Evolutionary conservation across 495 filamentous ascomycete genomes (phyloP).

Genomic region (Podospora didyma): DNA sequence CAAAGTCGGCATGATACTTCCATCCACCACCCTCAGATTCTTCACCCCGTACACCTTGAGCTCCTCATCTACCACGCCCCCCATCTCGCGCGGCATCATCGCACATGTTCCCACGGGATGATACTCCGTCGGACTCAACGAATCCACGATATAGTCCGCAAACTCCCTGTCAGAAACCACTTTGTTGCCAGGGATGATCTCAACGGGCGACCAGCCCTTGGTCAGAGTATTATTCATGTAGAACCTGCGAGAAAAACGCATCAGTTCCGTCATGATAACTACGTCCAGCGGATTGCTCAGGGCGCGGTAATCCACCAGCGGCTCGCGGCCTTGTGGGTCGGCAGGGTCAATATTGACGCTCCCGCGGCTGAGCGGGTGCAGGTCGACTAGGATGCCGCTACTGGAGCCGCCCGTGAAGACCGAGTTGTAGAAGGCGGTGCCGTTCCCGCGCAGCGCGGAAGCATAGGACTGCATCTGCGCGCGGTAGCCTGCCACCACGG

Average conservation of each 20-base stretch:
- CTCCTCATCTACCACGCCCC: conserved; percentile 47
- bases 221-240: conserved; percentile 33
- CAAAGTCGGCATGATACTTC: conserved; percentile 36
- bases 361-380: conserved; percentile 44
- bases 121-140: conserved; percentile 36
- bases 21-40: conserved; percentile 40
- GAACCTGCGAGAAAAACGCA: conserved; percentile 36
- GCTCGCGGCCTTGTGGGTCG: conserved; percentile 32
- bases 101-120: conserved; percentile 39
- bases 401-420: conserved; percentile 30
- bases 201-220: conserved; percentile 18
- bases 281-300: conserved; percentile 47
- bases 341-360: conserved; percentile 41
- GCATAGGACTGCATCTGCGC: conserved; percentile 44
- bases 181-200: conserved; percentile 28
- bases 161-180: conserved; percentile 30
- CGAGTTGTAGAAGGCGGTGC: conserved; percentile 42
- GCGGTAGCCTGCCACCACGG: conserved; percentile 41
- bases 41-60: conserved; percentile 40
- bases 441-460: conserved; percentile 29
- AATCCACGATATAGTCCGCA: conserved; percentile 24
- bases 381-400: conserved; percentile 34
- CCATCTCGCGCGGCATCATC: conserved; percentile 50
- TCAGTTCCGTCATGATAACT: conserved; percentile 37
- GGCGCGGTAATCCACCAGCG: conserved; percentile 45